These are phyloP conservation scores for Vachellia pachyceras DNA, from an alignment of 306 rosid species.

Conservation along the genomic window DNA sequence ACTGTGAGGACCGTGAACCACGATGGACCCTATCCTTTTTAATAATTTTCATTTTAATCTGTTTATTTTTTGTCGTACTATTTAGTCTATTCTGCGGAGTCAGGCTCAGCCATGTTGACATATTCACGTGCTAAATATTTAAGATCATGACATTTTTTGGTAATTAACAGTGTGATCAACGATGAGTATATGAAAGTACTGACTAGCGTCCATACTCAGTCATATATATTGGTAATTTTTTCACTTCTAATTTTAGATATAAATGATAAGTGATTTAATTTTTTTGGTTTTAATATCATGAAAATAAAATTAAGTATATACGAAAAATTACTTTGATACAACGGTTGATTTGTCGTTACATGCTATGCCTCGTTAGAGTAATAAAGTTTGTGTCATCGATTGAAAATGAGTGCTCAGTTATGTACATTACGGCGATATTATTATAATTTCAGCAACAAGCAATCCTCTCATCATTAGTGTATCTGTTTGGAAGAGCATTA, in stretches of 20 bases:
- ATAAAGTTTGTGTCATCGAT: no score
- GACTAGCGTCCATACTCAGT: background rate
- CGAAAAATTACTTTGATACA: no score
- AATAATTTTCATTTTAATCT: background rate
- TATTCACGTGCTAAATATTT: background rate
- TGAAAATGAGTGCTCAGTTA: no score
- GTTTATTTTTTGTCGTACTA: background rate
- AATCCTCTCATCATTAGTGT: no score
- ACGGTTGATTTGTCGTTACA: no score
- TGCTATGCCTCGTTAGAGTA: no score
- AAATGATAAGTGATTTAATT: background rate
- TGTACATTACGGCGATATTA: no score
- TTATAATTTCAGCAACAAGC: no score
- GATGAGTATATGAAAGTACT: background rate
- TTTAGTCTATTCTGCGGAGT: background rate
- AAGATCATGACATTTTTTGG: background rate
- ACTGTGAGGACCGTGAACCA: constrained; percentile 36
- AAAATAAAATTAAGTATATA: no score
- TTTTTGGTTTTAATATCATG: background rate
- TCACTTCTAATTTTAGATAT: background rate
- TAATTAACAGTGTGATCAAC: background rate
- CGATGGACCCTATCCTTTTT: background rate
- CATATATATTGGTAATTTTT: background rate
- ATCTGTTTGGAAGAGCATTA: no score
- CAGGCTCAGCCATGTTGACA: background rate